Evolutionary conservation across 1,139 yeast genomes (phyloP).

Genomic region (Yamadazyma diddensiae): DNA sequence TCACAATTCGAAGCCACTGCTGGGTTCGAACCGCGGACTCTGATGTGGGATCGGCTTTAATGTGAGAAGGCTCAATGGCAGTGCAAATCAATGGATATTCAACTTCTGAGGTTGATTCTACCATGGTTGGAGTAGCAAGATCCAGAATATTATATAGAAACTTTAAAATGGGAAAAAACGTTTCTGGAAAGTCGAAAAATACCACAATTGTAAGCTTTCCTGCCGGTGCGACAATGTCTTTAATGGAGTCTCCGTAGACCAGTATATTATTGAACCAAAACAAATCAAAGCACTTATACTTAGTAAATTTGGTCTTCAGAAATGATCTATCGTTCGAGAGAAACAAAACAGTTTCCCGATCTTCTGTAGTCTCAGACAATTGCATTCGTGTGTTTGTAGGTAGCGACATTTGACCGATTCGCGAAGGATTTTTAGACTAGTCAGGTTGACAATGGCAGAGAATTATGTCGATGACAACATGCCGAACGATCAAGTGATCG

Average conservation of each 20-base stretch:
- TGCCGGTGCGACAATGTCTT: not conserved
- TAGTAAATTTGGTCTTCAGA: not conserved
- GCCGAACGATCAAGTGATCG: conserved; percentile 36
- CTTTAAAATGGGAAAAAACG: not conserved
- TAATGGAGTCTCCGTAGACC: not conserved
- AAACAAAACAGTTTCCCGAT: not conserved
- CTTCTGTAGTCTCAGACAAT: too few relatives aligned
- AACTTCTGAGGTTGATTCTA: too few relatives aligned
- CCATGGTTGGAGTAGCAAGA: not conserved
- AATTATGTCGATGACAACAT: conserved; percentile 21
- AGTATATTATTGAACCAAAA: not conserved
- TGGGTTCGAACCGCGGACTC: conserved; percentile 35
- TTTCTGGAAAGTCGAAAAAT: not conserved
- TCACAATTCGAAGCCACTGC: conserved; percentile 48
- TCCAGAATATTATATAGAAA: not conserved
- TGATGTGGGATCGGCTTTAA: conserved; percentile 20
- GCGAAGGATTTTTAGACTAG: too few relatives aligned
- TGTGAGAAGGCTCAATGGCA: conserved; percentile 3
- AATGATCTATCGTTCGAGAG: not conserved
- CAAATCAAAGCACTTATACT: not conserved
- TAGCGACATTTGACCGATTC: too few relatives aligned
- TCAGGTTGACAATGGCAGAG: too few relatives aligned
- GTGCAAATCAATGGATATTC: too few relatives aligned
- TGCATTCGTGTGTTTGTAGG: too few relatives aligned
- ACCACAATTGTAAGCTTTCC: not conserved